Evolutionary conservation across 352 stramenopile species (phyloP).

Genomic region (Pythium apleroticum): DNA sequence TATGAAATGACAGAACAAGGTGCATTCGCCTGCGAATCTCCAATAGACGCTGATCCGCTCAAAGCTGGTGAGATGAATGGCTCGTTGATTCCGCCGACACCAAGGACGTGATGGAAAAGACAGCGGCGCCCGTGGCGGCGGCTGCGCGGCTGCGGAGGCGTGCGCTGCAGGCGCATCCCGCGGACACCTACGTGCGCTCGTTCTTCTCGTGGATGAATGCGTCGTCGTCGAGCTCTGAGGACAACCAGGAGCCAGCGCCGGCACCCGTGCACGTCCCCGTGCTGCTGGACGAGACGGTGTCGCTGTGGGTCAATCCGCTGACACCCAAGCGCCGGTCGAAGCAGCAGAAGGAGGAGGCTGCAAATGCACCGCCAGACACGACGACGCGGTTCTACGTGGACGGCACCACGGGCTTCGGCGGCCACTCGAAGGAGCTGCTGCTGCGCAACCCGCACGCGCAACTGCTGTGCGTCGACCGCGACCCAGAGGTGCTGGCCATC

Average conservation of each 20-base stretch:
- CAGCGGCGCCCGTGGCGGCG: neutral
- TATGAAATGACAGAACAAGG: neutral
- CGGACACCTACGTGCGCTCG: conserved; percentile 3
- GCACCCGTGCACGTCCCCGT: conserved; percentile 52
- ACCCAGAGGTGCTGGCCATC: conserved; percentile 67
- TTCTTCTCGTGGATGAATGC: conserved; percentile 22
- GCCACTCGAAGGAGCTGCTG: conserved; percentile 65
- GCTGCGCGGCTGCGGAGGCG: conserved; percentile 11
- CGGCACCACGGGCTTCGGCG: conserved; percentile 67
- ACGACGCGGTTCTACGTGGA: conserved; percentile 61
- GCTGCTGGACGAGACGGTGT: conserved; percentile 55
- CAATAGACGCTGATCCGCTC: neutral
- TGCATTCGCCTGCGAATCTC: neutral
- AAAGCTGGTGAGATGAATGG: neutral
- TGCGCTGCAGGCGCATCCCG: neutral
- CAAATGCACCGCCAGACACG: neutral
- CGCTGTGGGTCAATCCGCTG: conserved; percentile 24
- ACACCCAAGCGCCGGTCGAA: conserved; percentile 5
- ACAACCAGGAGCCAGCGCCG: neutral
- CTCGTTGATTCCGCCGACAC: neutral
- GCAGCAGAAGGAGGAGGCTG: neutral
- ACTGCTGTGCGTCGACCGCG: conserved; percentile 80
- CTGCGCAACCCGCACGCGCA: conserved; percentile 39
- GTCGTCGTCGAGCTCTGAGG: neutral
- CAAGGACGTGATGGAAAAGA: neutral